Evolutionary conservation across 2,329 filamentous ascomycete genomes (phyloP), one percentile per base, ranked within the genome.

Genomic region (Ophiocordyceps camponoti-leonardi): DNA sequence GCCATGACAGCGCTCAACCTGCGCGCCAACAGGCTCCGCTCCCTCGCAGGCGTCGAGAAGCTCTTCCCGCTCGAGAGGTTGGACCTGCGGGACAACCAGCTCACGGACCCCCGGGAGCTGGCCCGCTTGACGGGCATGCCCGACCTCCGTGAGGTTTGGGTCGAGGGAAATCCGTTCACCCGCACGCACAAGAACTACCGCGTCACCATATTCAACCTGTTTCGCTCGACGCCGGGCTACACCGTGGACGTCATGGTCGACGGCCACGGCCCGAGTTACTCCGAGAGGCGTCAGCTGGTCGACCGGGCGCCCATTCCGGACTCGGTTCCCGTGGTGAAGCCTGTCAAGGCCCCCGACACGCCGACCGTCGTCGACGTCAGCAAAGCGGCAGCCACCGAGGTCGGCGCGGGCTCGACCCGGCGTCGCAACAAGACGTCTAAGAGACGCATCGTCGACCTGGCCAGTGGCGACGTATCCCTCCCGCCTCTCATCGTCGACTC

Each of bases 1-100:
- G 90, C 92, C 19, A 94, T 98, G 50, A 93, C 85, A 1, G 88
- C 88, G 1, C 69, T 98, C 47, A 96, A 96, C 56, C 74, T 98
- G 46, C 81, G 90, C 47, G 85, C 79, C 44, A 98, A 98, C 60
- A 79, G 88, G 42, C 73, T 98, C 48, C 75, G 79, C 48, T 94
- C 87, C 2, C 75, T 98, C 48, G 86, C 86, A 28, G 92, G 92
- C 2, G 79, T 96, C 41, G 90, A 98, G 64, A 83, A 84, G 54
- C 70, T 96, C 11, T 80, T 84, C 47, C 92, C 90, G 0, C 65
- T 98, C 44, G 90, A 98, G 64, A 77, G 90, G 48, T 69, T 98
- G 30, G 90, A 98, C 61, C 68, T 98, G 28, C 75, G 92, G 52
- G 92, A 96, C 56, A 98, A 98, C 63, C 79, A 76, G 48, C 66